Evolutionary conservation across 1,284 basidiomycete species (phyloP), one percentile per base, ranked within the genome.

Genomic region (Thecaphora frezii): DNA sequence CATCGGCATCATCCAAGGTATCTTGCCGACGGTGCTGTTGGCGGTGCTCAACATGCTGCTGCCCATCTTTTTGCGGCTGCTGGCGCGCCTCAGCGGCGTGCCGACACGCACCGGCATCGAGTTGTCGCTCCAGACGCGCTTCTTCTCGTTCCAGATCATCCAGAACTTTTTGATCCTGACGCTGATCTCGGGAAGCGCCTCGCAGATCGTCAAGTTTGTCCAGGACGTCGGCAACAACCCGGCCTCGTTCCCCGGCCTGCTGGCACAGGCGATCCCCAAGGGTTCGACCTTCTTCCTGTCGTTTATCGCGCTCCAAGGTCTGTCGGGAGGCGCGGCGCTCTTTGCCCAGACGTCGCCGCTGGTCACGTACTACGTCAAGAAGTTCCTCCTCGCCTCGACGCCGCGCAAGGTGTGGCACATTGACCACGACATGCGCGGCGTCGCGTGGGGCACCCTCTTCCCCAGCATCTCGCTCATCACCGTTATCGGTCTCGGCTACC

Each of bases 251-350:
- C 72, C 76, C 33, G 46, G 59, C 37, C 52, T 70, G 18, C 55
- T 78, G 19, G 79, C 81, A n/a, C 52, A 70, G 10, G 86, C 90
- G 48, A 82, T 98, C 21, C 94, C 94, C 0, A 80, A 84, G 58
- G 89, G 91, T 0, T 91, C 89, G 19, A 93, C 87, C 55, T 98
- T 96, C 86, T 97, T 97, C 88, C 83, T 97, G 49, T 93, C 91
- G 81, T 93, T 82, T 60, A 70, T 81, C 42, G 85, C 81, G 50
- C 71, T 87, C 9, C 67, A 58, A 25, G 59, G 60, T 49, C 59
- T 78, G 3, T 69, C 71, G 16, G 74, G 71, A 24, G 86, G 87
- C 0, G 90, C 90, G 1, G 85, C 87, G 48, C 86, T 88, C 12
- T 90, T 96, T 80, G 82, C 94, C 40, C 89, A 89, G 74, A 83